These are phyloP conservation scores for Trebouxia sp. DNA, from an alignment of 139 green algal species.

Conservation along the genomic window DNA sequence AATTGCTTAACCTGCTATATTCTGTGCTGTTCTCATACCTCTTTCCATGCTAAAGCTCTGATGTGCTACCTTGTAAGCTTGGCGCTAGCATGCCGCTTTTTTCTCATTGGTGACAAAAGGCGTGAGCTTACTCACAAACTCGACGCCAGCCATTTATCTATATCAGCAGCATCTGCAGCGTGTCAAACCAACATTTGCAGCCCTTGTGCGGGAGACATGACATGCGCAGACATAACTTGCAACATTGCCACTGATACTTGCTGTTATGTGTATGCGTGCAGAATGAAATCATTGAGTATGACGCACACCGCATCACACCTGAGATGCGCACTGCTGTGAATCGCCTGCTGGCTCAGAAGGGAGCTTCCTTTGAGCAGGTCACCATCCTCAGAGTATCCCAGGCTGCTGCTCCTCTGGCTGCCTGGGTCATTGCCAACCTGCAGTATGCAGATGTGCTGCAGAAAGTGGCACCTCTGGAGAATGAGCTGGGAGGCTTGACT, in stretches of 20 bases:
- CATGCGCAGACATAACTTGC: no score
- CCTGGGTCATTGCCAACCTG: slow-evolving; percentile 74
- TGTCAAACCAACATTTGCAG: no score
- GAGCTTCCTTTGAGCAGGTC: slow-evolving; percentile 70
- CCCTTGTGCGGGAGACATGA: no score
- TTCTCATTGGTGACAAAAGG: no score
- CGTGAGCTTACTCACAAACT: no score
- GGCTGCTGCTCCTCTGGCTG: slow-evolving; percentile 77
- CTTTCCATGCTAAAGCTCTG: no score
- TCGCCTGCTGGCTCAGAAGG: slow-evolving; percentile 53
- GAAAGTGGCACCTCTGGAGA: slow-evolving; percentile 69
- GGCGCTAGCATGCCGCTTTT: no score
- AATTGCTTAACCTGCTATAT: no score
- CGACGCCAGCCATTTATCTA: no score
- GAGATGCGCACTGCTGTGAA: slow-evolving; percentile 45
- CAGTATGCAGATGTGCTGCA: slow-evolving; percentile 57
- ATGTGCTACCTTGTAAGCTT: no score
- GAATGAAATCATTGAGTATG: slow-evolving; percentile 84
- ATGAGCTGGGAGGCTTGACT: slow-evolving; percentile 56
- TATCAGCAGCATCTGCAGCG: no score
- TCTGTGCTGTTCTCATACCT: no score
- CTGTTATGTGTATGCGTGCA: slow-evolving; percentile 45
- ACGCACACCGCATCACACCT: slow-evolving; percentile 57
- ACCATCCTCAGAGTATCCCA: slow-evolving; percentile 74
- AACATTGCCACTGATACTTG: not conserved